Base-by-base conservation (phyloP, 1,284 basidiomycete genomes). In the Rhodotorula sp. region DNA sequence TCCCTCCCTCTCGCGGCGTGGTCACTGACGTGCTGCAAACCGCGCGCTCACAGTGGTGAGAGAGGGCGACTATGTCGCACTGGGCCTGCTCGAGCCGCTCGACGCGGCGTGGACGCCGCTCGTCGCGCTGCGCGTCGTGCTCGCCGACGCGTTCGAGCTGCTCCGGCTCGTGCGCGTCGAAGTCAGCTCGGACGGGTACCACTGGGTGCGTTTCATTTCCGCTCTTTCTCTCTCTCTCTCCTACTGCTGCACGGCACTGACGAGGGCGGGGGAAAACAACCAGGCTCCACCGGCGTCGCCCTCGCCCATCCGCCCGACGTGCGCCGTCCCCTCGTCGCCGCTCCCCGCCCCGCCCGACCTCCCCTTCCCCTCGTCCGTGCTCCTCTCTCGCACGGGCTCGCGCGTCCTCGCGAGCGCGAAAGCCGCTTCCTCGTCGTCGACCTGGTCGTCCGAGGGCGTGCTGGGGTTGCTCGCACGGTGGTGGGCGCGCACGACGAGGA, bases 31-130 rank as follows among this genome's bases (percentile, higher is more conserved):
- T 2, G 27, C n/a, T n/a, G n/a, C n/a, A n/a, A n/a, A n/a, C n/a
- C n/a, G n/a, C n/a, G n/a, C n/a, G n/a, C n/a, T n/a, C n/a, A n/a
- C 66, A 78, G 78, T 76, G 17, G 71, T 77, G 12, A 58, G 60
- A n/a, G 60, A 60, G 27, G 63, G 70, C 61, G 79, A 80, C 62
- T 79, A 76, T 58, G 61, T 80, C 61, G 79, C 75, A 0, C 55
- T 80, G 12, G 70, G 65, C 17, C 59, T 79, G 42, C 72, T 80
- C 27, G 46, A 46, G 2, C 64, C 74, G 3, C 46, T 76, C 41
- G 65, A 73, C 23, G 57, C 68, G 7, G 53, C 60, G 10, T 60
- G 58, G 64, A 64, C 66, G 5, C 70, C 70, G 0, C 34, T 25
- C 3, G 57, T 73, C 13, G 59, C 19, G 3, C 52, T 79, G 3